phyloP scores from a whole-genome alignment of 2,329 filamentous ascomycete genomes.

The Aspergillus latus region DNA sequence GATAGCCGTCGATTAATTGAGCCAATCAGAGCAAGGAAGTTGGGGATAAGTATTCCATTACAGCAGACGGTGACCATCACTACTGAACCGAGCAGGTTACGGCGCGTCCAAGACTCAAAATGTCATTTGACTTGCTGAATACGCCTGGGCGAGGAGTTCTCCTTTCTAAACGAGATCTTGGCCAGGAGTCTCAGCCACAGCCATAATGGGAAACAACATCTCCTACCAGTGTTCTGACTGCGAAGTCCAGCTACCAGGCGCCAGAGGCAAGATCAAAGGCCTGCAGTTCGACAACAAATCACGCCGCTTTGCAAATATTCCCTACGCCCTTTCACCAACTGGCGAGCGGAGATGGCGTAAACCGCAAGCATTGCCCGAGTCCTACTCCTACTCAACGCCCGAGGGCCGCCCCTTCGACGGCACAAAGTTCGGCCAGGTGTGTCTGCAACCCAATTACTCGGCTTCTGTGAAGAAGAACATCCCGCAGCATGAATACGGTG shows the following conservation, averaged over 20 bases:
- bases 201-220: conserved; percentile 17
- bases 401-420: conserved; percentile 37
- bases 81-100: neutral
- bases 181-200: no score
- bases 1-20: conserved; percentile 10
- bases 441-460: conserved; percentile 36
- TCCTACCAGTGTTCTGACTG: conserved; percentile 16
- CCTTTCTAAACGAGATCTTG: neutral
- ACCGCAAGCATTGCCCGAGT: conserved; percentile 35
- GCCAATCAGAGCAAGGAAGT: conserved; percentile 8
- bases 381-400: conserved; percentile 28
- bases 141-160: neutral
- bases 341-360: conserved; percentile 42
- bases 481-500: conserved; percentile 34
- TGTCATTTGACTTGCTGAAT: neutral
- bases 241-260: conserved; percentile 2
- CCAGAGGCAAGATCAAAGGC: conserved; percentile 17
- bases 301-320: conserved; percentile 35
- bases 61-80: neutral
- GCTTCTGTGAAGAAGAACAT: conserved; percentile 11
- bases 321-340: conserved; percentile 44
- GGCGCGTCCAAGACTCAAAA: neutral
- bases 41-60: neutral
- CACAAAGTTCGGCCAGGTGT: conserved; percentile 40
- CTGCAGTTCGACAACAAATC: conserved; percentile 26